A percentile compares a stretch with the other conserved stretches of the same genome.
Conservation (phyloP, 139 green algal genomes). For the Closterium sp. region DNA sequence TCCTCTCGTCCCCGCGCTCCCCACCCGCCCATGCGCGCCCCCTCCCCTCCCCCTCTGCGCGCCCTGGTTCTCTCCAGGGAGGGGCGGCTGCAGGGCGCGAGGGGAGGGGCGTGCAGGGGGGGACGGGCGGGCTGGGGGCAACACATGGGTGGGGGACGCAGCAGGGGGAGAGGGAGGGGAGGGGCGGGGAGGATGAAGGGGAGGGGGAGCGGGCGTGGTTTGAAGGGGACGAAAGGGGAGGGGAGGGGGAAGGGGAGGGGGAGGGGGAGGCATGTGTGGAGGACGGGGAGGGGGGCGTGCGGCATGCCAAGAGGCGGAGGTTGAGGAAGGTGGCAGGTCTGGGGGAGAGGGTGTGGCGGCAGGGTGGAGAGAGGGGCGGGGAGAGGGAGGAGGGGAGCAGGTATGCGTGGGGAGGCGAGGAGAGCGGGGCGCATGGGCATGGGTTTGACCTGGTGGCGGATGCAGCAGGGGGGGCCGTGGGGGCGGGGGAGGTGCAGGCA, state of each 20-base stretch:
- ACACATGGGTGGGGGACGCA: not conserved
- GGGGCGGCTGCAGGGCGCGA: not conserved
- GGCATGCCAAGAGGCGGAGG: not conserved
- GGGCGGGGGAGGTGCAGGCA: not conserved
- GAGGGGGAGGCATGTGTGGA: not conserved
- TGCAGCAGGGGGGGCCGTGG: not conserved
- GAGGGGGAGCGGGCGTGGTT: not conserved
- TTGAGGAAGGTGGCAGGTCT: not conserved
- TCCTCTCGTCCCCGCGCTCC: not conserved
- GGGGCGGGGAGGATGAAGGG: not conserved
- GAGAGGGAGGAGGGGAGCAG: not conserved
- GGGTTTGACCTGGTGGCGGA: not conserved
- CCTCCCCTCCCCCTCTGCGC: not conserved
- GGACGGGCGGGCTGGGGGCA: not conserved
- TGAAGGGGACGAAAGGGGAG: not conserved
- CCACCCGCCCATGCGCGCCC: not conserved
- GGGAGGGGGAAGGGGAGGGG: not conserved
- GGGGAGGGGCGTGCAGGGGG: not conserved
- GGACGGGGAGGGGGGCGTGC: not conserved
- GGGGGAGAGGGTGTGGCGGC: not conserved
- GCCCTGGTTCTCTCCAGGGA: not conserved
- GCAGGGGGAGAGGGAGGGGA: not conserved
- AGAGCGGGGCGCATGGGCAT: not conserved
- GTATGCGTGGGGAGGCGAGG: not conserved
- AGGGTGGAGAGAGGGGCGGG: not conserved